Percentiles rank a stretch among this genome's conserved stretches.
Conservation (phyloP, 495 filamentous ascomycete genomes). For the Neurospora discreta region DNA sequence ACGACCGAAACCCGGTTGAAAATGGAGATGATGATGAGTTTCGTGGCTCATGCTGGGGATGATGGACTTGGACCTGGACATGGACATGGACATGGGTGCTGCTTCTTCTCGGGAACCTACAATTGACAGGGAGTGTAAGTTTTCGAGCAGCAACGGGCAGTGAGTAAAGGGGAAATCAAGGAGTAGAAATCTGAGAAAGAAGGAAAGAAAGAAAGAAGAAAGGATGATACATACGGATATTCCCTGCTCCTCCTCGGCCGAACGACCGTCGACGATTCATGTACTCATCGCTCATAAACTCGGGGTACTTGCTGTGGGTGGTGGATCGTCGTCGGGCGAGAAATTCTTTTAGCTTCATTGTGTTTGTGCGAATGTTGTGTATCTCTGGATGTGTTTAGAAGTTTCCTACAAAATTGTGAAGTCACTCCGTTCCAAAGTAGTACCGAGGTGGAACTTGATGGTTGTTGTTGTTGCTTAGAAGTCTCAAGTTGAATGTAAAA, state of each 20-base stretch:
- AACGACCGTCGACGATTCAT: slow-evolving; percentile 9
- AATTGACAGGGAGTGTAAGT: no score
- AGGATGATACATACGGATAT: slow-evolving; percentile 8
- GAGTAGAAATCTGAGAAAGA: no score
- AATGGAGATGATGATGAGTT: background rate
- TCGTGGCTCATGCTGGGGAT: background rate
- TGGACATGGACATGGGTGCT: background rate
- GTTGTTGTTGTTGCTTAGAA: background rate
- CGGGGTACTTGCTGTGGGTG: background rate
- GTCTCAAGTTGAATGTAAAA: background rate
- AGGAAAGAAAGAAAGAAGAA: no score
- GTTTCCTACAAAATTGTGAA: background rate
- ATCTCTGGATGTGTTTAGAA: background rate
- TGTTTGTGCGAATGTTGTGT: background rate
- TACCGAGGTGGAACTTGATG: background rate
- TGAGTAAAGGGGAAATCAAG: no score
- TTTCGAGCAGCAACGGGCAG: background rate
- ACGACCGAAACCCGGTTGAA: background rate
- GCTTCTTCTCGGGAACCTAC: slow-evolving; percentile 1
- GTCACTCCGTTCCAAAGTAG: background rate
- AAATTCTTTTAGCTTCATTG: background rate
- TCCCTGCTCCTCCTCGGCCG: slow-evolving; percentile 14
- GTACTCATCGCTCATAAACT: background rate
- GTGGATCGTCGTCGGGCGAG: background rate
- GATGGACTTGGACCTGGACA: background rate